Evolutionary conservation across 1,284 basidiomycete species (phyloP), one percentile per base, ranked within the genome.

Genomic region (Ceratobasidium theobromae): DNA sequence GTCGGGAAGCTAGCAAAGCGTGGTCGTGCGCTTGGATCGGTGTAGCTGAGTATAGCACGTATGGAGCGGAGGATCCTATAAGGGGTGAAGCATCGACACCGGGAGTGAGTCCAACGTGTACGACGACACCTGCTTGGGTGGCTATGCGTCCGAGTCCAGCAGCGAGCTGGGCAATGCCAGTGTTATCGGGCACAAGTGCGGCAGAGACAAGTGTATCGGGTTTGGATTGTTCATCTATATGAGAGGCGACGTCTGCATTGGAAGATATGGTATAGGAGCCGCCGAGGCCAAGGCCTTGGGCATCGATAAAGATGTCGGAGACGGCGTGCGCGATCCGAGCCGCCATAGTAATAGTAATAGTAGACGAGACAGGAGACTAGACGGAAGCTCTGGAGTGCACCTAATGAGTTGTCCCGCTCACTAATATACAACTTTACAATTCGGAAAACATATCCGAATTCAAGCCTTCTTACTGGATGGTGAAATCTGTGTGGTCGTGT

Each of bases 11-110:
- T n/a, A 91, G 79, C 16, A 91, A 76, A 11, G 86, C 84, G 71
- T 89, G 83, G 73, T 90, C 88, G 72, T 89, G 86, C 1, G 87
- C 87, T 71, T 89, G 82, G 73, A 87, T 83, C 1, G 84, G 76
- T 1, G 80, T 82, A 64, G 82, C 79, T 4, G 87, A 89, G 75
- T 88, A 79, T 51, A 92, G 67, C 69, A 87, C 79, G 71, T 84
- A 84, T 40, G 83, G 81, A 9, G 85, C 79, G 9, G 82, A 79
- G 23, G 84, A 82, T 6, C 43, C 43, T 5, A 45, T 21, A 28
- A 89, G 79, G 2, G 82, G 75, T 55, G 87, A 79, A 11, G 82
- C 78, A 69, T 86, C 82, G 58, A 88, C 79, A 72, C 87, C 84
- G 57, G 80, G 78, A 30, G 72, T 71, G 30, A 79, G 73, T n/a